phyloP scores from a whole-genome alignment of 345 rosid species.

The Aethionema arabicum region DNA sequence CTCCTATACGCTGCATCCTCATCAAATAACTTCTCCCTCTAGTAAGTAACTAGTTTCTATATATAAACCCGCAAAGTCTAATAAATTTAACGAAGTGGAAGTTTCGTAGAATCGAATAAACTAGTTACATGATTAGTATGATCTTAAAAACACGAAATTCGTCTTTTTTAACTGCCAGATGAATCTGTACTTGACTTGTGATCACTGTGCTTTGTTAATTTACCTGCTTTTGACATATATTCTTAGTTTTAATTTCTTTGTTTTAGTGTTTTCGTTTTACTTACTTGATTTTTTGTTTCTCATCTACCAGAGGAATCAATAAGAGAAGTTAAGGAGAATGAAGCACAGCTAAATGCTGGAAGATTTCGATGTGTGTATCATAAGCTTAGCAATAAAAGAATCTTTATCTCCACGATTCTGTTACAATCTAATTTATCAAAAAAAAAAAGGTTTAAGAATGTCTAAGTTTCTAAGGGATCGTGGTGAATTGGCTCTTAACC shows the following conservation, averaged over 20 bases:
- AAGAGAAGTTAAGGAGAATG: slow-evolving; percentile 15
- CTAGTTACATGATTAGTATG: too few relatives aligned
- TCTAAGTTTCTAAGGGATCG: too few relatives aligned
- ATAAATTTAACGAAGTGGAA: slow-evolving; percentile 3
- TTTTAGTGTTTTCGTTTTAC: too few relatives aligned
- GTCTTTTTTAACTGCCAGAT: too few relatives aligned
- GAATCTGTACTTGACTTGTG: too few relatives aligned
- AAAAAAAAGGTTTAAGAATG: too few relatives aligned
- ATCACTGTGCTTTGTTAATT: too few relatives aligned
- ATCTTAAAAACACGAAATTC: too few relatives aligned
- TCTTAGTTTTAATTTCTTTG: too few relatives aligned
- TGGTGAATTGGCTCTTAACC: too few relatives aligned
- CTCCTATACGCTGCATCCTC: slow-evolving; percentile 75
- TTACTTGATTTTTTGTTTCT: too few relatives aligned
- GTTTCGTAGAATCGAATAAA: background rate
- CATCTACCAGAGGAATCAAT: background rate
- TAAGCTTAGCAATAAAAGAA: slow-evolving; percentile 2
- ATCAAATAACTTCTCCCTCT: slow-evolving; percentile 40
- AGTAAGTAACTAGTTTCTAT: background rate
- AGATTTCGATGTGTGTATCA: background rate
- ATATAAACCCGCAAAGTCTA: background rate
- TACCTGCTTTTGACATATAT: too few relatives aligned
- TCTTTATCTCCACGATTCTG: background rate
- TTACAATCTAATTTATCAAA: background rate
- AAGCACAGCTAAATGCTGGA: background rate